Evolutionary conservation across 1,139 yeast genomes (phyloP), one percentile per base, ranked within the genome.

Genomic region (Saccharomyces hybrid): DNA sequence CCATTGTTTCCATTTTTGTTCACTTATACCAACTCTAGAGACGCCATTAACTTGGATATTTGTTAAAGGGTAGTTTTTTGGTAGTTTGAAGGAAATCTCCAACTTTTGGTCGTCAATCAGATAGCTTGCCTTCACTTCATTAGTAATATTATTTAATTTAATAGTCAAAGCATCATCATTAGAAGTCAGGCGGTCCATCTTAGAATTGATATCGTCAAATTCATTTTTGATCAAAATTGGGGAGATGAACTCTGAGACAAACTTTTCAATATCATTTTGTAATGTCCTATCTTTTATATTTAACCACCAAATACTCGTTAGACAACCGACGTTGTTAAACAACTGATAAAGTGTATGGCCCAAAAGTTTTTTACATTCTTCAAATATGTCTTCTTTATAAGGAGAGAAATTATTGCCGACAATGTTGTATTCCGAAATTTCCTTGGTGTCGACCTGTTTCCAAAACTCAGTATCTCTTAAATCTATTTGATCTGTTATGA

Each of bases 1-100:
- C 99, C 99, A 93, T 0, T 96, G 93, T 62, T 89, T 86, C 96
- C 97, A 91, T 71, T 88, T 93, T 59, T 82, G 83, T 63, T 93
- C 98, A 61, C 86, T 88, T 14, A 91, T 95, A 14, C 99, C 99
- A 48, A 90, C 79, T 59, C 96, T 78, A 54, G 83, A 79, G 1
- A 88, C 81, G 0, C 97, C 97, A 53, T 81, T 84, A 0, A 93
- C 91, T 13, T 75, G 73, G 14, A 90, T 86, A 59, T 82, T 87
- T 13, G 81, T 77, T 52, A 90, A 75, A 2, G 98, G 98, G 61
- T 83, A 91, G 47, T 81, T 78, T 1, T 75, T 66, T 0, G 97
- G 97, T 16, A 90, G 72, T 52, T 76, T 78, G 56, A 91, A 83
- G 0, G 83, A 80, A 75, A 93, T 81, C 65, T 89, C 97, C 78